Evolutionary conservation across 1,284 basidiomycete genomes (phyloP).

Genomic region (Ceratobasidium sp.): DNA sequence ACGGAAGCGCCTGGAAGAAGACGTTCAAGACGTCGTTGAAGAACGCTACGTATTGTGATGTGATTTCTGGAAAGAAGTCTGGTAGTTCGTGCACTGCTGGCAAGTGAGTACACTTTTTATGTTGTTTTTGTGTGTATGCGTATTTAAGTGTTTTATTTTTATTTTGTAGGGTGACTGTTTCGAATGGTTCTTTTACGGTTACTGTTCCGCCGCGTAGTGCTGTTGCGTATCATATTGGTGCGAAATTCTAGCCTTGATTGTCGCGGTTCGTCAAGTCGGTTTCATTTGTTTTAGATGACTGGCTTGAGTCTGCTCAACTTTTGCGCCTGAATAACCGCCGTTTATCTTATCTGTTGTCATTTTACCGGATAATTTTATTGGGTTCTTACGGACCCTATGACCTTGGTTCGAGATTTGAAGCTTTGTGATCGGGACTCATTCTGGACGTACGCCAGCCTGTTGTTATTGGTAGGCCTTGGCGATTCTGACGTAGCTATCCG

Average conservation of each 20-base stretch:
- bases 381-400: neutral
- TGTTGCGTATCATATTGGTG: constrained; percentile 71
- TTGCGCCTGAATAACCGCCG: neutral
- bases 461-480: too few relatives aligned
- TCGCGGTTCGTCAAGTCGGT: constrained; percentile 4
- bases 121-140: neutral
- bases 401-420: too few relatives aligned
- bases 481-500: too few relatives aligned
- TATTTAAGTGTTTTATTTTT: neutral
- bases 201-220: constrained; percentile 69
- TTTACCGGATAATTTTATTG: constrained; percentile 18
- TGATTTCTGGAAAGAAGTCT: constrained; percentile 64
- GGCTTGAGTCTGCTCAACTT: neutral
- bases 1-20: constrained; percentile 66
- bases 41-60: constrained; percentile 74
- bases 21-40: constrained; percentile 71
- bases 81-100: constrained; percentile 66
- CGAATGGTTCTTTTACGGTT: constrained; percentile 67
- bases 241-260: constrained; percentile 49
- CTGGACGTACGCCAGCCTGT: too few relatives aligned
- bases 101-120: constrained; percentile 60
- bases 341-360: neutral
- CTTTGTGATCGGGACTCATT: too few relatives aligned
- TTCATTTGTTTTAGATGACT: constrained; percentile 8
- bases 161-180: constrained; percentile 65